Conservation (phyloP, 1,284 basidiomycete species). For the Microbotryomycetes sp. region DNA sequence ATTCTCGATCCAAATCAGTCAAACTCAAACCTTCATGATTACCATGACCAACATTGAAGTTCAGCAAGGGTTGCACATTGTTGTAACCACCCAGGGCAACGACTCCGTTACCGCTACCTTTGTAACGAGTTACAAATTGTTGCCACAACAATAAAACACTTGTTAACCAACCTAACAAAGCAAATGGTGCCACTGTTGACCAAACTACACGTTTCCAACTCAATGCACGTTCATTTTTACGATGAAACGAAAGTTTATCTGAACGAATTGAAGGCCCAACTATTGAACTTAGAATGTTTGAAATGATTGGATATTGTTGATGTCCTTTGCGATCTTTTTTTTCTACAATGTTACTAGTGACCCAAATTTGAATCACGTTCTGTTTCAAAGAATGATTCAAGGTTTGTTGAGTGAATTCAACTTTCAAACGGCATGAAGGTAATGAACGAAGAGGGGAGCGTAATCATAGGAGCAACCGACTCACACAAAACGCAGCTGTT, state of each 20-base stretch:
- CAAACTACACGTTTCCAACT: conserved; percentile 31
- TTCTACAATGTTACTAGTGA: conserved; percentile 34
- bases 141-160: conserved; percentile 25
- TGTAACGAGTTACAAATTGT: conserved; percentile 26
- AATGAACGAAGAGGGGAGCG: too few relatives aligned
- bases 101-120: conserved; percentile 20
- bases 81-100: conserved; percentile 14
- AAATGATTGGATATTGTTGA: conserved; percentile 17
- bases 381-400: background rate
- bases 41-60: background rate
- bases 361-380: conserved; percentile 34
- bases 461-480: too few relatives aligned
- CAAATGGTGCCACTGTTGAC: conserved; percentile 29
- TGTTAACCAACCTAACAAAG: conserved; percentile 26
- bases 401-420: background rate
- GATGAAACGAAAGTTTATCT: conserved; percentile 32
- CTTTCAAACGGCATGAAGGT: background rate
- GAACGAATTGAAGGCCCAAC: conserved; percentile 30
- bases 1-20: conserved; percentile 1
- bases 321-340: conserved; percentile 23
- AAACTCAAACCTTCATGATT: background rate
- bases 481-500: conserved; percentile 34
- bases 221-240: conserved; percentile 27
- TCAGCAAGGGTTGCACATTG: conserved; percentile 1
- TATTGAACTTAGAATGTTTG: conserved; percentile 9